Percentiles rank a stretch among this genome's conserved stretches.
phyloP scores from a whole-genome alignment of 106 monocot species.

The Narthecium ossifragum region DNA sequence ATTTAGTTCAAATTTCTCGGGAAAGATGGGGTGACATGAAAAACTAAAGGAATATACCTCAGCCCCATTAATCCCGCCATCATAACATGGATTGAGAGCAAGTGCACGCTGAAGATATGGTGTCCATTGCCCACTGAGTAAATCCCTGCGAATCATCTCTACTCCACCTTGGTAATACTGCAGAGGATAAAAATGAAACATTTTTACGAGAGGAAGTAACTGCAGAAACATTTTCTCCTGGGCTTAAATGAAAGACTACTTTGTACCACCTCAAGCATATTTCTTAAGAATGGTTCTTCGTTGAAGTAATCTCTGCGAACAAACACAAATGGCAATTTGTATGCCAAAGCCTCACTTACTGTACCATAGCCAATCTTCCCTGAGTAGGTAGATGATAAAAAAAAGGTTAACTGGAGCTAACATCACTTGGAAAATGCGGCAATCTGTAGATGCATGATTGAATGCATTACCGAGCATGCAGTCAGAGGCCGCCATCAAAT shows the following conservation, averaged over 20 bases:
- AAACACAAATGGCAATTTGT: slow-evolving; percentile 95
- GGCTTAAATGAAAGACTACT: slow-evolving; percentile 1
- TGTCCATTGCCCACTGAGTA: slow-evolving; percentile 88
- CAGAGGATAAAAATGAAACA: slow-evolving; percentile 11
- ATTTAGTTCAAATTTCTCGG: no score
- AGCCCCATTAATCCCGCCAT: slow-evolving; percentile 86
- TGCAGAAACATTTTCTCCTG: no score
- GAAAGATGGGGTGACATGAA: no score
- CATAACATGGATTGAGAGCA: slow-evolving; percentile 76
- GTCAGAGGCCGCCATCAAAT: slow-evolving; percentile 92
- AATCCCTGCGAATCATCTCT: slow-evolving; percentile 98
- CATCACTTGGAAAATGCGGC: no score
- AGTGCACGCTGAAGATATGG: slow-evolving; percentile 88
- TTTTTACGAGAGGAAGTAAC: not conserved
- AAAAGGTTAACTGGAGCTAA: no score
- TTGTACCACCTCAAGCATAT: slow-evolving; percentile 89
- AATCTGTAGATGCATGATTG: no score
- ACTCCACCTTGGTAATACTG: slow-evolving; percentile 88
- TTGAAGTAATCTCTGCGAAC: slow-evolving; percentile 99
- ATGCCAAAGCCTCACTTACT: slow-evolving; percentile 95
- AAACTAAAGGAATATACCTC: slow-evolving; percentile 59
- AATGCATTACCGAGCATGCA: slow-evolving; percentile 92
- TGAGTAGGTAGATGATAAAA: slow-evolving; percentile 17
- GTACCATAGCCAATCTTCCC: slow-evolving; percentile 99
- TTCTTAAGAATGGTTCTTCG: slow-evolving; percentile 95